phyloP scores from a whole-genome alignment of 2,329 filamentous ascomycete genomes.

The Cladosporium sp. region DNA sequence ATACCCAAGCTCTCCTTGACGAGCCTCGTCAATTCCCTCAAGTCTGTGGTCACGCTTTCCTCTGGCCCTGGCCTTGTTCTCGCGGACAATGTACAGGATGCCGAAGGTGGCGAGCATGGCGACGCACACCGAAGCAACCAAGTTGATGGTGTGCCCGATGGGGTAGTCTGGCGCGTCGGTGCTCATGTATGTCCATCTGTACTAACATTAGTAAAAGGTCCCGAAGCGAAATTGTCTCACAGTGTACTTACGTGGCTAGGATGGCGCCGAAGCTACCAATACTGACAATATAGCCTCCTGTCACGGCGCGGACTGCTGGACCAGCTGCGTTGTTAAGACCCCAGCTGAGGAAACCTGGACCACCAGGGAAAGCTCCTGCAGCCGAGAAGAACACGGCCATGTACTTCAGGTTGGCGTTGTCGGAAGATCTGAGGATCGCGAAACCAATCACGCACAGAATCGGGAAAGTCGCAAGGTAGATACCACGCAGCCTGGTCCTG shows the following conservation, averaged over 20 bases:
- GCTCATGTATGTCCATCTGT: constrained; percentile 37
- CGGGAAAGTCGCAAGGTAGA: constrained; percentile 27
- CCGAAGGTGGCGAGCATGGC: constrained; percentile 50
- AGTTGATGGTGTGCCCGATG: constrained; percentile 58
- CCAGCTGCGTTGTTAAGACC: constrained; percentile 60
- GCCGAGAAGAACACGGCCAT: constrained; percentile 40
- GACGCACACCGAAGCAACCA: constrained; percentile 51
- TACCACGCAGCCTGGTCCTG: constrained; percentile 24
- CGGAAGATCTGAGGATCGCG: constrained; percentile 33
- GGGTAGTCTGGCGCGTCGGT: constrained; percentile 50
- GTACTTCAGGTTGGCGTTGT: constrained; percentile 34
- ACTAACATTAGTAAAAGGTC: constrained; percentile 17
- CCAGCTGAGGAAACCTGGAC: constrained; percentile 60
- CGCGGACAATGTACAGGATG: constrained; percentile 55
- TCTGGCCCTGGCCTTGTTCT: constrained; percentile 52
- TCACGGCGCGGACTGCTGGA: constrained; percentile 57
- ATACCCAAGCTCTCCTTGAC: constrained; percentile 54
- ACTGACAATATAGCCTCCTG: constrained; percentile 56
- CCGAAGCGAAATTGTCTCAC: not conserved
- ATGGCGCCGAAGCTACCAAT: constrained; percentile 60
- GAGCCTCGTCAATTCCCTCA: constrained; percentile 49
- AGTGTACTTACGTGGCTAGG: constrained; percentile 50
- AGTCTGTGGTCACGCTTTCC: constrained; percentile 54
- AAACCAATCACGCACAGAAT: constrained; percentile 36
- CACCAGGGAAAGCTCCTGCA: constrained; percentile 57